phyloP scores from a whole-genome alignment of 257 asterid species.

The Solanum lignicaule region DNA sequence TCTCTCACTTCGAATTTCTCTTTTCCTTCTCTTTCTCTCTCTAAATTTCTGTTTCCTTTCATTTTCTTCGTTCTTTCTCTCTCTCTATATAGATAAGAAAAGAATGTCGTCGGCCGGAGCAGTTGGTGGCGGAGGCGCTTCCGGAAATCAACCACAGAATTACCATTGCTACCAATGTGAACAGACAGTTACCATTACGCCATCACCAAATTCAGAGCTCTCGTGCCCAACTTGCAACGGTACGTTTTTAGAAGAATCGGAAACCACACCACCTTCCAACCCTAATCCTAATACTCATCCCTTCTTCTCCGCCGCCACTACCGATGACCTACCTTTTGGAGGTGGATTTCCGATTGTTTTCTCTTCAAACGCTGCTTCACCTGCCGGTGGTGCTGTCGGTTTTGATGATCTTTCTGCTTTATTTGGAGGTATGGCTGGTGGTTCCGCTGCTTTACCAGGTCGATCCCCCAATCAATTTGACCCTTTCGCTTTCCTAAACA shows the following conservation, averaged over 20 bases:
- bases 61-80: background rate
- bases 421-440: conserved; percentile 5
- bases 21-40: background rate
- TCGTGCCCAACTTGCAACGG: conserved; percentile 69
- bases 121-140: background rate
- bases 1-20: background rate
- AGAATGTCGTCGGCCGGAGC: conserved; percentile 6
- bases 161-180: conserved; percentile 72
- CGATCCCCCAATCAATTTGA: conserved; percentile 53
- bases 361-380: conserved; percentile 21
- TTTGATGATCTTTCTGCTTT: conserved; percentile 13
- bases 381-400: conserved; percentile 19
- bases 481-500: conserved; percentile 44
- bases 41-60: background rate
- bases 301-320: conserved; percentile 12
- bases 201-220: conserved; percentile 49
- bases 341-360: conserved; percentile 7
- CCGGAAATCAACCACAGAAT: background rate
- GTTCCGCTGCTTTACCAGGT: background rate
- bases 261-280: conserved; percentile 31
- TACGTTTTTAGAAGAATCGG: conserved; percentile 59
- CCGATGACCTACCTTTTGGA: conserved; percentile 23
- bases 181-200: conserved; percentile 29
- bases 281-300: conserved; percentile 5
- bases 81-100: no score